These are phyloP conservation scores for Geotrichum fermentans DNA, from an alignment of 1,139 yeast genomes.

Conservation along the genomic window DNA sequence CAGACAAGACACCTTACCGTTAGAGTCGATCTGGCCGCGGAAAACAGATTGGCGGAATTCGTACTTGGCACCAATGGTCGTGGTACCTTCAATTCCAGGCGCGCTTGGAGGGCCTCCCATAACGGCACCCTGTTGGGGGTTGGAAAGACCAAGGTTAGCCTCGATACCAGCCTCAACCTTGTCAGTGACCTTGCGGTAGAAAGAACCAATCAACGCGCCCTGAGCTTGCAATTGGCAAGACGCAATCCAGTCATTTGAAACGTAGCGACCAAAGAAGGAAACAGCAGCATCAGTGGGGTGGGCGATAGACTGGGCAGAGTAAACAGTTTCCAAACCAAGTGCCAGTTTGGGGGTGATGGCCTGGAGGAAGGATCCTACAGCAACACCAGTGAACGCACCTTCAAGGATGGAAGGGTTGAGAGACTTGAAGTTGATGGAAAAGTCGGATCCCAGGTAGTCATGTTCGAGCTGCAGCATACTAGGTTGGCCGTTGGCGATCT, in stretches of 20 bases:
- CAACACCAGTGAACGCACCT: slow-evolving; percentile 81
- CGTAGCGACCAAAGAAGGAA: slow-evolving; percentile 87
- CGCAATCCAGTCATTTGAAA: slow-evolving; percentile 84
- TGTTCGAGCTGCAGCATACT: slow-evolving; percentile 95
- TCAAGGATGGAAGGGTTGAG: slow-evolving; percentile 79
- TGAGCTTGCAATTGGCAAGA: slow-evolving; percentile 92
- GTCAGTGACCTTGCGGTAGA: slow-evolving; percentile 89
- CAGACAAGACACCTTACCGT: slow-evolving; percentile 86
- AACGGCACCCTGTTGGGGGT: slow-evolving; percentile 51
- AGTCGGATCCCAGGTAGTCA: slow-evolving; percentile 86
- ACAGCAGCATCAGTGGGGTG: slow-evolving; percentile 91
- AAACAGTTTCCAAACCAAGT: slow-evolving; percentile 88
- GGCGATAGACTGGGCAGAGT: slow-evolving; percentile 68
- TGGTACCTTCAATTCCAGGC: slow-evolving; percentile 81
- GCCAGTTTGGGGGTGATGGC: slow-evolving; percentile 78
- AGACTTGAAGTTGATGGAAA: slow-evolving; percentile 80
- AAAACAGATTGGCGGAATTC: slow-evolving; percentile 95
- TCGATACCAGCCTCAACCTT: slow-evolving; percentile 97
- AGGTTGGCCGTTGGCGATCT: slow-evolving; percentile 85
- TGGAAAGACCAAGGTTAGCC: slow-evolving; percentile 75
- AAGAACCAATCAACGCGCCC: slow-evolving; percentile 83
- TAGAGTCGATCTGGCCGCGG: slow-evolving; percentile 91
- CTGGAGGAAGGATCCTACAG: slow-evolving; percentile 87
- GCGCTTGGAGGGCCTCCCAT: slow-evolving; percentile 70
- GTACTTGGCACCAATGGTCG: slow-evolving; percentile 94